Conservation (phyloP, 2,329 filamentous ascomycete species). For the Trichoderma asperellum region DNA sequence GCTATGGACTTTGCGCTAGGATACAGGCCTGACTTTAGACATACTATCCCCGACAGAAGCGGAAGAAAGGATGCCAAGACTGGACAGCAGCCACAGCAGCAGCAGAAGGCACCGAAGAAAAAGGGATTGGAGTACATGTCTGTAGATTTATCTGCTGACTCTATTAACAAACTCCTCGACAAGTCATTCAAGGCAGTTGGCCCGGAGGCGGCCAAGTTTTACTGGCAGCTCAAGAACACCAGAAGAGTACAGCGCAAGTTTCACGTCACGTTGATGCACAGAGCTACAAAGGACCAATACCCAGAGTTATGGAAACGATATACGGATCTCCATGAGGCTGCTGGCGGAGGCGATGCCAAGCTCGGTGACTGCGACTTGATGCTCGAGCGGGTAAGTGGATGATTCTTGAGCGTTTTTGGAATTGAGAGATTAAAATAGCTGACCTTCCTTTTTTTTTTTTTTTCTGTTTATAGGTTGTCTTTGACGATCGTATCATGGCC, state of each 20-base stretch:
- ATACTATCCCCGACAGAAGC: slow-evolving; percentile 68
- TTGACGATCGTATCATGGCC: slow-evolving; percentile 86
- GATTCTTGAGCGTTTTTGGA: not conserved
- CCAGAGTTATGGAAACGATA: slow-evolving; percentile 79
- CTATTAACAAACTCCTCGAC: slow-evolving; percentile 62
- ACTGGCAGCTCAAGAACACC: slow-evolving; percentile 71
- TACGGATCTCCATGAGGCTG: slow-evolving; percentile 56
- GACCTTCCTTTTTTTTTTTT: slow-evolving; percentile 3
- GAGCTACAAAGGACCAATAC: slow-evolving; percentile 62
- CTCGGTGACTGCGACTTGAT: slow-evolving; percentile 68
- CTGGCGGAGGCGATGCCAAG: slow-evolving; percentile 36
- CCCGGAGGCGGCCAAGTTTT: slow-evolving; percentile 60
- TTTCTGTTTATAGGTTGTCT: slow-evolving; percentile 64
- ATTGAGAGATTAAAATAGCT: not conserved
- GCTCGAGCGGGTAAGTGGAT: slow-evolving; percentile 58
- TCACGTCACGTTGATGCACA: slow-evolving; percentile 93
- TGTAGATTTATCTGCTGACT: slow-evolving; percentile 49
- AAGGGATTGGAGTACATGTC: slow-evolving; percentile 62
- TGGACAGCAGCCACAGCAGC: slow-evolving; percentile 33
- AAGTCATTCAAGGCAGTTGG: slow-evolving; percentile 65
- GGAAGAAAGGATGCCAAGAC: slow-evolving; percentile 42
- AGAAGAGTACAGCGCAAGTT: slow-evolving; percentile 82
- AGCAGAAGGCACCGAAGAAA: slow-evolving; percentile 48
- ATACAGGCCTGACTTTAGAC: slow-evolving; percentile 76
- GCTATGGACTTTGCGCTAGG: slow-evolving; percentile 76